phyloP scores from a whole-genome alignment of 495 filamentous ascomycete genomes.

The Penicillium maclennaniae region DNA sequence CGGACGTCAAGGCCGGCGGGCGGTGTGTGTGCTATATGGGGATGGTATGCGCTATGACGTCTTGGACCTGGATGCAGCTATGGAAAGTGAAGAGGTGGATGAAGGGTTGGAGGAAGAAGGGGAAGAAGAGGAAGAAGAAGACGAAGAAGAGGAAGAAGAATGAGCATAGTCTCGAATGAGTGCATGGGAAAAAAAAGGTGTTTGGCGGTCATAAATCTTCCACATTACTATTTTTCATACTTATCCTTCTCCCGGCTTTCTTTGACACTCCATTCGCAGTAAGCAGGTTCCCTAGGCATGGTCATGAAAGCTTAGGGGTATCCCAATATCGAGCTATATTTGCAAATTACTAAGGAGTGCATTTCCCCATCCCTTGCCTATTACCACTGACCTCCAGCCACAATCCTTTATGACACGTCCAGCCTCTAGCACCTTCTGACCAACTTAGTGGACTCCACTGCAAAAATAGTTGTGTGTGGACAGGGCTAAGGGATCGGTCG shows the following conservation, averaged over 20 bases:
- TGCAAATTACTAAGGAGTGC: neutral
- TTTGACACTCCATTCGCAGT: neutral
- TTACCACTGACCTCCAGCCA: neutral
- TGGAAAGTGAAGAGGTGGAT: conserved; percentile 30
- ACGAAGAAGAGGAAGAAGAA: conserved; percentile 11
- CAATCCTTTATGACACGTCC: conserved; percentile 6
- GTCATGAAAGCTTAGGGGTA: neutral
- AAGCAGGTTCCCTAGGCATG: neutral
- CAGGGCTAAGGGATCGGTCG: conserved; percentile 29
- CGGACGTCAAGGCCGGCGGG: conserved; percentile 49
- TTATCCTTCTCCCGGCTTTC: neutral
- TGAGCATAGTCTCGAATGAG: neutral
- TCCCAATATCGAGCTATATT: neutral
- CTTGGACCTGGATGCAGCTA: conserved; percentile 51
- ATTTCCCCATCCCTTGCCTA: neutral
- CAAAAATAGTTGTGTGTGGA: conserved; percentile 10
- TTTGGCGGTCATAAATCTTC: neutral
- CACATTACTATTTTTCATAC: neutral
- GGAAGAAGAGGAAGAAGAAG: conserved; percentile 10
- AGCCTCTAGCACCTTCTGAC: neutral
- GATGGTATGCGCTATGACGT: conserved; percentile 55
- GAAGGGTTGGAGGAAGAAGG: conserved; percentile 23
- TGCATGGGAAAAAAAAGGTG: neutral
- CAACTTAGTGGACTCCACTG: conserved; percentile 5
- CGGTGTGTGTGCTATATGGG: conserved; percentile 53